Evolutionary conservation across 1,284 basidiomycete genomes (phyloP), one percentile per base, ranked within the genome.

Genomic region (Takashimella koratensis): DNA sequence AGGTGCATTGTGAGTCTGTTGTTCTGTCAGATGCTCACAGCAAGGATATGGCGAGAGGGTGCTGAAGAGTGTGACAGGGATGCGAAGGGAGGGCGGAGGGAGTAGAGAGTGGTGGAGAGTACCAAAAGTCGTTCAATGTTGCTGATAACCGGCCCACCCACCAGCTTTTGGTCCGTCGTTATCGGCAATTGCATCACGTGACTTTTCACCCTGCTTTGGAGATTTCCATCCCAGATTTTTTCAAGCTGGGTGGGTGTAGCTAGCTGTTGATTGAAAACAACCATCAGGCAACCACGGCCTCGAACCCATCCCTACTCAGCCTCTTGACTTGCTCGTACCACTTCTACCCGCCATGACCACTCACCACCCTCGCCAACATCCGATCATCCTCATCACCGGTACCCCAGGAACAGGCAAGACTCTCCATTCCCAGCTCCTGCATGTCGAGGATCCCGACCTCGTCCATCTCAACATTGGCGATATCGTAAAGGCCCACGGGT

Each of bases 331-430:
- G 30, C 10, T 43, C 42, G 42, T 22, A 6, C 20, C n/a, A n/a
- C n/a, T n/a, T n/a, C n/a, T n/a, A 25, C 42, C 10, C 54, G 62
- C 39, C 24, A 76, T 76, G 75, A 76, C 75, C 16, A 76, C 75
- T 1, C 75, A 76, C 54, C 74, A 76, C 58, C 66, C 66, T 5
- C 66, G 75, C 42, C 60, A 66, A 45, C 64, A 65, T 56, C 95
- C 95, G 39, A 86, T 93, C 60, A 91, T 98, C 67, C 79, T 98
- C 60, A 84, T 98, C 66, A 98, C 95, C 43, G 95, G 94, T 57
- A 83, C 81, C 0, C 81, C 81, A 0, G 81, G 81, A 1, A 82
- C 81, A 11, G 83, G 83, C 57, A 99, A 99, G 75, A 88, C 94
- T 2, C 94, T 93, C 1, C 90, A 92, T 75, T 88, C 90, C 3